Base-by-base conservation (phyloP, 768 basidiomycete genomes). In the Tylopilus rubrobrunneus region DNA sequence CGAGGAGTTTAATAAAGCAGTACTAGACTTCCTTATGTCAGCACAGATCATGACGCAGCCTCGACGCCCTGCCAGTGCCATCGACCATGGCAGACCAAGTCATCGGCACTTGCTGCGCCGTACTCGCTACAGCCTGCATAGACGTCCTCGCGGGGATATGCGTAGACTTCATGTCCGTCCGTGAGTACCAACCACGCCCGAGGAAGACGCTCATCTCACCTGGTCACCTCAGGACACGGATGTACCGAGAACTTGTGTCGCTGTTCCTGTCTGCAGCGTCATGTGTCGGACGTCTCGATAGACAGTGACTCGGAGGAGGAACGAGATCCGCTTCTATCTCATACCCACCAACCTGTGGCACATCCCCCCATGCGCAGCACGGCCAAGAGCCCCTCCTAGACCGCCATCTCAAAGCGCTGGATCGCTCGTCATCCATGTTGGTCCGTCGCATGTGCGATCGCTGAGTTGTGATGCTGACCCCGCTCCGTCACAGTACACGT, bases 191-290 rank as follows among this genome's bases (percentile, higher is more conserved):
- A 7, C 4, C 15, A 17, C 15, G 6, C 4, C 36, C 36, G 14
- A 17, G 15, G 5, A 37, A 1, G 36, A 37, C 15, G 15, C 36
- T 6, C 36, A 17, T 15, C 36, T 37, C 36, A 37, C 36, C 36
- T 31, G 11, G 36, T 15, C 36, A 17, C 36, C 5, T n/a, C 51
- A 68, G 69, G 53, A 50, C 67, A 52, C 17, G 12, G 51, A 17
- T 69, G 62, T 9, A 67, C 69, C 2, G 59, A 65, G 57, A 57
- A 56, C 0, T 4, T 71, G 12, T 69, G 69, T 51, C 47, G 37
- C 11, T 70, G 62, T 41, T 45, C 61, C 8, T 63, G 65, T 45
- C 29, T 36, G 8, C 48, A 28, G 8, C 49, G 52, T 19, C 42
- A 17, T 14, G 39, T 4, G 33, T 12, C 43, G 1, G 29, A 47